Base-by-base conservation (phyloP, 495 filamentous ascomycete species). In the Beverwykella pulmonaria region DNA sequence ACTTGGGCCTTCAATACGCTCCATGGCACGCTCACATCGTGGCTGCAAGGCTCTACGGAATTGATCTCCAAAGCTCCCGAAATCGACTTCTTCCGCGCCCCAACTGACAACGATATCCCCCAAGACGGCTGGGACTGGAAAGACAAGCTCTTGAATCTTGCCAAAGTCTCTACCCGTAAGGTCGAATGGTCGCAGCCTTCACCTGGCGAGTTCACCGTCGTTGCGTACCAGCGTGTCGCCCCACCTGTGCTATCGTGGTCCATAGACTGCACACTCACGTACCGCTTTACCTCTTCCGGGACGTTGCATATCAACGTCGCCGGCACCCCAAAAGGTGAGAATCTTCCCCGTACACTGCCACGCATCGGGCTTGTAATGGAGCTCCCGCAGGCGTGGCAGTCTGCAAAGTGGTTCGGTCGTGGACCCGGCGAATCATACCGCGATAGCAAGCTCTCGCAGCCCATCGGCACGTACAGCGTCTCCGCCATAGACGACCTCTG, bases 81-180 rank as follows among this genome's bases (percentile, higher is more conserved):
- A 4, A 60, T 79, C 22, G 74, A 75, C 26, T 77, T 78, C 71
- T 81, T 77, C 77, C 78, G 79, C n/a, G 78, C 78, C 20, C 82
- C 81, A 25, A 91, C 88, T 4, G 84, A 89, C 73, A 90, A 90
- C 74, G 88, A 91, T 68, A 76, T 78, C 9, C 79, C 84, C 1
- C 74, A 73, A 30, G 76, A 81, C 34, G 77, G 75, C 17, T 63
- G 71, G 36, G 70, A 77, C 60, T 82, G 81, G 81, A 65, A 73
- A 23, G 68, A 73, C 34, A 75, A 76, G 44, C 57, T 72, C n/a
- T 55, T 79, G 41, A 68, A 80, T 56, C 76, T 81, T 56, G 77
- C 81, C 53, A 78, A 78, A 53, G 62, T 75, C 32, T 77, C 81
- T 47, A 74, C 82, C n/a, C 73, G 74, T 22, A 69, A 76, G 52